Evolutionary conservation across 495 filamentous ascomycete species (phyloP), one percentile per base, ranked within the genome.

Genomic region (Xylaria sp.): DNA sequence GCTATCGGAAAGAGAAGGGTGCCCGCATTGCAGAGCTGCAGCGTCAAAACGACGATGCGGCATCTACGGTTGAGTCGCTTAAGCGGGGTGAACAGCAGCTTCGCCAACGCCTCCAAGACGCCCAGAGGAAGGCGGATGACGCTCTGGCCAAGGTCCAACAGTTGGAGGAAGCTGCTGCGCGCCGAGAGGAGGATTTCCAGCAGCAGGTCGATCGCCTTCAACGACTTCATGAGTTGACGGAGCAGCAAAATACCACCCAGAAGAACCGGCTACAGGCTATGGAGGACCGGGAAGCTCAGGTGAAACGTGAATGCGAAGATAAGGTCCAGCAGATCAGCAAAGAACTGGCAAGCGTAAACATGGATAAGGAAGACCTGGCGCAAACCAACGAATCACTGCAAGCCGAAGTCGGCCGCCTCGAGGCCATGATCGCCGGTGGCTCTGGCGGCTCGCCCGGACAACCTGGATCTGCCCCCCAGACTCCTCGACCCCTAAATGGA

Each of bases 1-100:
- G 95, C 73, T 97, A 92, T 84, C 90, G 97, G 68, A 98, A 97
- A 75, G 96, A 99, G 78, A 98, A 98, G 85, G 90, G 90, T 73
- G 88, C 93, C 0, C 90, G 92, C 24, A 92, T 98, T 73, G 84
- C 93, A 14, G 92, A 95, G 76, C 88, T 99, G 37, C 93, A 98
- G 77, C 92, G 93, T 19, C 88, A 91, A 61, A 93, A 95, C 72
- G 95, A 98, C 68, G 95, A 98, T 73, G 88, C 91, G 33, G 89
- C 84, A 71, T 89, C 90, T 11, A 91, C 82, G 11, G 86, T 95
- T 53, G 93, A 97, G 63, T 89, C 91, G 12, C 85, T 96, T 4
- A 89, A 90, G 69, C 89, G 91, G 21, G 93, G 88, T 53, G 93
- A 97, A 78, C 90, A 93, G 67, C 87, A 88, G 24, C 86, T 97